phyloP scores from a whole-genome alignment of 768 basidiomycete species.

The Dioszegia hungarica region DNA sequence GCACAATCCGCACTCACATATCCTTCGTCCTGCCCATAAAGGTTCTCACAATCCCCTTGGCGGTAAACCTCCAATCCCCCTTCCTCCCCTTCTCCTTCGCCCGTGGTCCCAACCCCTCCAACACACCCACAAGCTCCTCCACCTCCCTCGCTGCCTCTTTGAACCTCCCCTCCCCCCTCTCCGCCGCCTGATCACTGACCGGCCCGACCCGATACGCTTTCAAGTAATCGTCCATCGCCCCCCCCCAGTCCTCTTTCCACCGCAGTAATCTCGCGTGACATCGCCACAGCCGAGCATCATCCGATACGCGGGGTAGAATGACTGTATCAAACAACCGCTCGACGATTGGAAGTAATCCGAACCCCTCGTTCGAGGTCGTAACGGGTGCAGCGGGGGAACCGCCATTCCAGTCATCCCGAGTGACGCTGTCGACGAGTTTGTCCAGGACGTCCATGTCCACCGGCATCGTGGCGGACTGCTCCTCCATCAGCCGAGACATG shows the following conservation, averaged over 20 bases:
- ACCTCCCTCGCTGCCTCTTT: constrained; percentile 72
- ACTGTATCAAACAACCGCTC: constrained; percentile 67
- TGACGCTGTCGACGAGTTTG: constrained; percentile 80
- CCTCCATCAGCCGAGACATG: constrained; percentile 70
- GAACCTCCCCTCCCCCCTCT: constrained; percentile 66
- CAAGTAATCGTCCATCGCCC: constrained; percentile 74
- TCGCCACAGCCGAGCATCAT: constrained; percentile 68
- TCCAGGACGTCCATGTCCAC: constrained; percentile 87
- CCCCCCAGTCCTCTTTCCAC: constrained; percentile 68
- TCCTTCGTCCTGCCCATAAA: constrained; percentile 82
- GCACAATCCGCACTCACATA: constrained; percentile 38
- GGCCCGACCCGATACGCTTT: constrained; percentile 73
- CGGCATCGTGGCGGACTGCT: constrained; percentile 53
- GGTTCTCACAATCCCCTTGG: constrained; percentile 75
- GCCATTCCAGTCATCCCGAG: constrained; percentile 52
- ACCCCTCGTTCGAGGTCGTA: constrained; percentile 60
- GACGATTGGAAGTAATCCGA: constrained; percentile 64
- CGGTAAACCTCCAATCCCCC: constrained; percentile 74
- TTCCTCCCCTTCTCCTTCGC: constrained; percentile 42
- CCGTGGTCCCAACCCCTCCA: constrained; percentile 73
- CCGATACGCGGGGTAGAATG: constrained; percentile 74
- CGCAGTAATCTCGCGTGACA: constrained; percentile 75
- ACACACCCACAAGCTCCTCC: constrained; percentile 73
- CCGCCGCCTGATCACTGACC: constrained; percentile 61
- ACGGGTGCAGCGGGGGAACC: constrained; percentile 25